Percentiles rank a stretch among this genome's conserved stretches.
Conservation (phyloP, 208 protist genomes). For the Entamoeba histolytica region DNA sequence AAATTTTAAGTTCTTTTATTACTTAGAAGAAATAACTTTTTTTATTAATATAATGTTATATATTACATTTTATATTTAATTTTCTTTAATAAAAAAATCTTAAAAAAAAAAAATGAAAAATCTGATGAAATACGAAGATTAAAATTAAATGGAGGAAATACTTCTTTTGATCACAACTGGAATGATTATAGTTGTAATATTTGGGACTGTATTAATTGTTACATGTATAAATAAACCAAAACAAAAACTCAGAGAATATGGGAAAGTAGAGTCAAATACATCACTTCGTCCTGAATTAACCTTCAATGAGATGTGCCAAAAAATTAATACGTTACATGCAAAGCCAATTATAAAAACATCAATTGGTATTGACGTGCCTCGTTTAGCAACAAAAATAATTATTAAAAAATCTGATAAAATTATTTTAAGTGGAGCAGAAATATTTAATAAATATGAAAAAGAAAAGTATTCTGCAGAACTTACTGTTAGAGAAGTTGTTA, state of each 20-base stretch:
- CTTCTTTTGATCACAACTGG: neutral
- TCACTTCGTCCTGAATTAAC: neutral
- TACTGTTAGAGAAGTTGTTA: neutral
- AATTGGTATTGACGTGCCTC: neutral
- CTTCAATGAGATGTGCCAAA: neutral
- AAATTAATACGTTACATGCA: neutral
- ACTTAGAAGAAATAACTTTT: no score
- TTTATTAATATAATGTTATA: no score
- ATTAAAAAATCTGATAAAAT: neutral
- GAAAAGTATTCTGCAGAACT: neutral
- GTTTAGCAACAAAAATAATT: neutral
- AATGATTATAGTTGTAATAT: neutral
- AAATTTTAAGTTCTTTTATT: no score
- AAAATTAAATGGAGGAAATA: neutral
- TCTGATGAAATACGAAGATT: no score
- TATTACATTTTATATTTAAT: no score
- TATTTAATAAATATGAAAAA: neutral
- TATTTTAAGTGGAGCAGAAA: neutral
- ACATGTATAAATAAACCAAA: neutral
- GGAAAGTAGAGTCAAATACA: neutral
- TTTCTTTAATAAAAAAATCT: no score
- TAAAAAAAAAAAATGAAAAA: no score
- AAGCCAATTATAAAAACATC: neutral
- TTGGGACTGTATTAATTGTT: neutral
- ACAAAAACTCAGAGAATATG: neutral